Base-by-base conservation (phyloP, 352 stramenopile species). In the Globisporangium lucens region DNA sequence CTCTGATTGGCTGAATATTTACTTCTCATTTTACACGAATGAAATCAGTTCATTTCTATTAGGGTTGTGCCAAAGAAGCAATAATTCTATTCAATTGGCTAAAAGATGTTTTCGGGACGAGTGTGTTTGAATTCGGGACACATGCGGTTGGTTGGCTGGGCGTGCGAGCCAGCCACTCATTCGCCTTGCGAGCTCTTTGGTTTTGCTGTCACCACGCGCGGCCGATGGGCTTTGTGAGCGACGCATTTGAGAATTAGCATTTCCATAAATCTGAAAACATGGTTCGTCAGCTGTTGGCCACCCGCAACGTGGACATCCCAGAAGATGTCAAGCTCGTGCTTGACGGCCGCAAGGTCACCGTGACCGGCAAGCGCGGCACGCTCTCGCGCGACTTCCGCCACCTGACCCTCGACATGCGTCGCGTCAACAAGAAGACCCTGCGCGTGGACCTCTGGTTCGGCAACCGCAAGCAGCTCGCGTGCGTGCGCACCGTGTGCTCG, bases 401-500 rank as follows among this genome's bases (percentile, higher is more conserved):
- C 91, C 80, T 99, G 69, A 91, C 90, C 74, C 91, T 99, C 73
- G 97, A 99, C 80, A 93, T 99, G 66, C 80, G 83, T 56, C 82
- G 91, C 67, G 79, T 98, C 5, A 94, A 94, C 75, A 89, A 97
- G 70, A 86, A 90, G 65, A 93, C 96, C 75, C 73, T 99, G 62
- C 93, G 96, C 51, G 95, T 99, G 52, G 96, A 99, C 79, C 85
- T 99, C 63, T 99, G 97, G 97, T 99, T 99, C 82, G 98, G 97
- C 78, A 98, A 94, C 82, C 95, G 97, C 68, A 99, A 99, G 93
- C 91, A 98, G 85, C 90, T 99, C 60, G 97, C 97, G 38, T 98
- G 93, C 77, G 97, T 99, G 72, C 97, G 98, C 76, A 99, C 97
- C 24, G 89, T 99, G 35, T 99, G 94, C 93, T 98, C 96, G 72